Percentiles rank a stretch among this genome's conserved stretches.
phyloP scores from a whole-genome alignment of 2,329 filamentous ascomycete genomes.

The Sporothrix globosa region DNA sequence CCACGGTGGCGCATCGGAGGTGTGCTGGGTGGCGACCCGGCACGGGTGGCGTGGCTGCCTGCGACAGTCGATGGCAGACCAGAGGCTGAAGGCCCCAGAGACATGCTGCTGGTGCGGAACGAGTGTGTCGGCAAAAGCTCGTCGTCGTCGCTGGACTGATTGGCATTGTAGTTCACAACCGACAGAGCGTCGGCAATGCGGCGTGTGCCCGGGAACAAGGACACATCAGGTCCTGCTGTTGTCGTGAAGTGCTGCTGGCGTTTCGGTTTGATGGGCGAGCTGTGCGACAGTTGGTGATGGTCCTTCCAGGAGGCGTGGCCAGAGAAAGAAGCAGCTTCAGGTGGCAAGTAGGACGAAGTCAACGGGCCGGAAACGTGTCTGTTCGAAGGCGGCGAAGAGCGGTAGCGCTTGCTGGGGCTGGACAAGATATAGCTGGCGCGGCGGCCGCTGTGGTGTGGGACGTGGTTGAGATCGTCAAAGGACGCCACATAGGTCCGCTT shows the following conservation, averaged over 20 bases:
- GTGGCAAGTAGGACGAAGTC: conserved; percentile 54
- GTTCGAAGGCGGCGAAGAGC: conserved; percentile 62
- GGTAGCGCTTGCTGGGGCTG: conserved; percentile 70
- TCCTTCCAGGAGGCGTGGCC: conserved; percentile 72
- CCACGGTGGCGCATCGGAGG: conserved; percentile 68
- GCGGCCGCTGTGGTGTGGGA: conserved; percentile 36
- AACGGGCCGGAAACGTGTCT: conserved; percentile 71
- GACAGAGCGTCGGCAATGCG: conserved; percentile 67
- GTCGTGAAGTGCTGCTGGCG: conserved; percentile 76
- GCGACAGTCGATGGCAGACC: conserved; percentile 16
- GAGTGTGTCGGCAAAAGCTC: conserved; percentile 76
- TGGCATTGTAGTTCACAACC: conserved; percentile 61
- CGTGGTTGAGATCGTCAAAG: conserved; percentile 52
- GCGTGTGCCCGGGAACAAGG: conserved; percentile 74
- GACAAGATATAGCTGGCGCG: conserved; percentile 44
- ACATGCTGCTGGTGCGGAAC: conserved; percentile 58
- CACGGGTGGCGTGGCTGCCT: conserved; percentile 47
- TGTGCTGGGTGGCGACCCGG: conserved; percentile 82
- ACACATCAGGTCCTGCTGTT: conserved; percentile 70
- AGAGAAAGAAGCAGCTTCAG: conserved; percentile 36
- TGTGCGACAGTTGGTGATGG: conserved; percentile 78
- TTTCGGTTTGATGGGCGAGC: conserved; percentile 80
- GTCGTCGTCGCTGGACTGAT: conserved; percentile 78
- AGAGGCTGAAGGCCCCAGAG: conserved; percentile 25
- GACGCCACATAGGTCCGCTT: conserved; percentile 66